Evolutionary conservation across 495 filamentous ascomycete genomes (phyloP), one percentile per base, ranked within the genome.

Genomic region (Aspergillus sclerotioniger): DNA sequence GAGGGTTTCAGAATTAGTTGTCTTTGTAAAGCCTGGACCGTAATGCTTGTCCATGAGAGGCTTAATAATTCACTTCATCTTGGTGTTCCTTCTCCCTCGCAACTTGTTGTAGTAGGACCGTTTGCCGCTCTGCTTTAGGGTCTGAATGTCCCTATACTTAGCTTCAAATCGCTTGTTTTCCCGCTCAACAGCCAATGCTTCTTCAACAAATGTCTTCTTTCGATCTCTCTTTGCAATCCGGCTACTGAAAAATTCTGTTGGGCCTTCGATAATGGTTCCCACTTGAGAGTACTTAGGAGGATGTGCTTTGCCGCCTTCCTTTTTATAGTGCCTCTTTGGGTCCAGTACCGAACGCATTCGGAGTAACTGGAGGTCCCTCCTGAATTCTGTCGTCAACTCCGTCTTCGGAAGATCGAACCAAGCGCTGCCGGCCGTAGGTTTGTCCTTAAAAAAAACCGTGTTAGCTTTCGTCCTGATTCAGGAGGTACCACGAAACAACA

Each of bases 351-450:
- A 86, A 59, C 94, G 87, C 90, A 97, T 92, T 53, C 87, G 84
- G 54, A 98, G 71, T 3, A 96, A 73, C 67, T 96, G 90, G 6
- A 98, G 71, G 68, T 98, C 95, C 54, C 90, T 82, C 69, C 90
- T 93, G 19, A 96, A 76, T 62, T 96, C 84, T 9, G 90, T 82
- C 0, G 92, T 96, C 47, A 96, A 70, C 51, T 89, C 80, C 29
- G 92, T 97, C 37, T 80, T 77, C 8, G 94, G 93, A 25, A 98
- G 77, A 67, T 96, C 81, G 70, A 88, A 97, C 91, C 92, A 97
- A 46, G 82, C 73, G 20, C 74, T 65, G 35, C 87, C 84, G 53
- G 86, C 84, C 62, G 78, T 88, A 32, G 75, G 79, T 71, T 82
- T 84, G 59, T 81, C 82, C 67, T 78, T 51, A 13, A 47, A 70